Evolutionary conservation across 208 protist genomes (phyloP), one percentile per base, ranked within the genome.

Genomic region (Plasmodiophora brassicae): DNA sequence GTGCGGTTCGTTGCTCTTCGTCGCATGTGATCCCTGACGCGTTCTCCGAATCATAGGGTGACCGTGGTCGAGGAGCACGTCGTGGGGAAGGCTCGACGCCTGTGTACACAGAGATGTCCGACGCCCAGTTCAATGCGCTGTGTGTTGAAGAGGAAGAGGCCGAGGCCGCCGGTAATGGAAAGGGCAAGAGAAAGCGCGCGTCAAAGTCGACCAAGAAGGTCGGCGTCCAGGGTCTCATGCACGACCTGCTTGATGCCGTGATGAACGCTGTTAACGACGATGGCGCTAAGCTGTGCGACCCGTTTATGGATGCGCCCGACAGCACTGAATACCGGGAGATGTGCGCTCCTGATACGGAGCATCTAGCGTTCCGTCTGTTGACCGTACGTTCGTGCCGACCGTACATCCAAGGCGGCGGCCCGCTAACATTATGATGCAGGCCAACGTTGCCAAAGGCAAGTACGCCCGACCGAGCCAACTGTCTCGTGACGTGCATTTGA

Each of bases 81-180:
- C 10, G n/a, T 32, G 65, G 65, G n/a, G n/a, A n/a, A n/a, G n/a
- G n/a, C n/a, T n/a, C n/a, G n/a, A n/a, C n/a, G 10, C 65, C 65
- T 32, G 65, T 78, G n/a, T 78, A 78, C 41, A 78, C 10, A 32
- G 65, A 78, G 41, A 78, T 78, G 65, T 78, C 65, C 20, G 65
- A 78, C n/a, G n/a, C n/a, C n/a, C 20, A 57, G 25, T 57, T 57
- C 50, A 57, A 57, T 57, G 50, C 50, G 14, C 50, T 57, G 14
- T 57, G 50, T 25, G 50, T 28, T 28, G 50, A 57, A 57, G 50
- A 57, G 14, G 65, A 78, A 38, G 65, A 78, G 41, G 65, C 32
- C 65, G 65, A 78, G 10, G n/a, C 32, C 5, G 65, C 65, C 14
- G n/a, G 65, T 78, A 32, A n/a, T 38, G 14, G 20, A 57, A 57